These are phyloP conservation scores for Beauveria scarabaeidicola DNA, from an alignment of 2,329 filamentous ascomycete genomes.

Conservation along the genomic window DNA sequence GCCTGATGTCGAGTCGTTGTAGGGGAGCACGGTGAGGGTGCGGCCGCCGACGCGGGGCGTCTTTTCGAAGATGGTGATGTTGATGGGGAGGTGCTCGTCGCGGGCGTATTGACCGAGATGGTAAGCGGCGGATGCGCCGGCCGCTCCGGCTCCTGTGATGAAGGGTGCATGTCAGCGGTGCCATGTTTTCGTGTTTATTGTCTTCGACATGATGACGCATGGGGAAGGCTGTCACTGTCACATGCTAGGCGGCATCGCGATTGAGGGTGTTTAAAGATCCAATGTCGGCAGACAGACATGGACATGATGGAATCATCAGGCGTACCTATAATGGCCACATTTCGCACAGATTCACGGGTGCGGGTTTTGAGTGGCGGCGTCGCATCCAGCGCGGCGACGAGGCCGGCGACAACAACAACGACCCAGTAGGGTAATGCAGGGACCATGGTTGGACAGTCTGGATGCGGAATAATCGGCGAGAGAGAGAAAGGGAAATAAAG, in stretches of 20 bases:
- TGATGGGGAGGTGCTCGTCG: constrained; percentile 49
- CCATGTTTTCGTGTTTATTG: background rate
- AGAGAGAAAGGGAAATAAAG: background rate
- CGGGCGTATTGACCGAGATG: constrained; percentile 65
- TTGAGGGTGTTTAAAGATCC: background rate
- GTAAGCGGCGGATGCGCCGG: constrained; percentile 79
- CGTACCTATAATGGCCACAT: constrained; percentile 30
- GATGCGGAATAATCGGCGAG: background rate
- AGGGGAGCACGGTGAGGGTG: constrained; percentile 74
- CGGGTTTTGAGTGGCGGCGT: background rate
- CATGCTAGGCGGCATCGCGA: background rate
- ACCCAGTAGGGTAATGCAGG: background rate
- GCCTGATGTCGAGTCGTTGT: constrained; percentile 49
- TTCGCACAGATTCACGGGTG: constrained; percentile 19
- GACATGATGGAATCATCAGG: background rate
- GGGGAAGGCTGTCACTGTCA: background rate
- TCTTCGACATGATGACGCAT: background rate
- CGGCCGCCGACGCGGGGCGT: constrained; percentile 72
- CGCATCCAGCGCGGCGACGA: constrained; percentile 12
- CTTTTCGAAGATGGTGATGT: constrained; percentile 85
- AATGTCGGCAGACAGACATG: too few relatives aligned
- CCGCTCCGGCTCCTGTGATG: constrained; percentile 71
- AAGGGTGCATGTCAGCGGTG: background rate
- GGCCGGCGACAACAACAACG: constrained; percentile 13
- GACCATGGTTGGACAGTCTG: background rate